phyloP scores from a whole-genome alignment of 2,329 filamentous ascomycete species.

The Trichoderma simmonsii region DNA sequence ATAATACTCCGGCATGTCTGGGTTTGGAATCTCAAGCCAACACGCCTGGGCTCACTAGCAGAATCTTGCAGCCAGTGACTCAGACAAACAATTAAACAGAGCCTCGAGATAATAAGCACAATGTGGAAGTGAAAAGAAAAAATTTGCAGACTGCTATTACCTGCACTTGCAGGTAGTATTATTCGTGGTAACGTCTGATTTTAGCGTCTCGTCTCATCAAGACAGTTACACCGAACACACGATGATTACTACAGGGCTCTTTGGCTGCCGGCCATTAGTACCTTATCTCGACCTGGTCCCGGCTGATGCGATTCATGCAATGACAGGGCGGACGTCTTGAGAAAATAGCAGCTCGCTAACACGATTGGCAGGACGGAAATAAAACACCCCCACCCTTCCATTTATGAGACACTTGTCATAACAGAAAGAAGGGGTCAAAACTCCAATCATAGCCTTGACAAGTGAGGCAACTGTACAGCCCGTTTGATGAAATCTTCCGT shows the following conservation, averaged over 20 bases:
- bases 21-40: background rate
- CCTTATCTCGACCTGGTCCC: slow-evolving; percentile 8
- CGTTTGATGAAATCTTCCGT: background rate
- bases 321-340: background rate
- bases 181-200: background rate
- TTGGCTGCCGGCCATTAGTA: background rate
- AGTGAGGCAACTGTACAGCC: background rate
- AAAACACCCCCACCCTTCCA: background rate
- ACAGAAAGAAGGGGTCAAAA: background rate
- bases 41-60: background rate
- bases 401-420: slow-evolving; percentile 8
- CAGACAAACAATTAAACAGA: background rate
- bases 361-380: slow-evolving; percentile 15
- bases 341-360: slow-evolving; percentile 2
- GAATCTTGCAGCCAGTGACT: background rate
- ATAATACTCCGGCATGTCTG: background rate
- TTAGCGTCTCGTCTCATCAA: background rate
- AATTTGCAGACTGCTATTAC: background rate
- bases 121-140: background rate
- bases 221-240: background rate
- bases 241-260: background rate
- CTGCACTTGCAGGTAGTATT: background rate
- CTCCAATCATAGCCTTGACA: background rate
- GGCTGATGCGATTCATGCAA: slow-evolving; percentile 12
- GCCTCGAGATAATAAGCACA: background rate